Evolutionary conservation across 805 yeast genomes (phyloP).

Genomic region (Kockiozyma suomiensis): DNA sequence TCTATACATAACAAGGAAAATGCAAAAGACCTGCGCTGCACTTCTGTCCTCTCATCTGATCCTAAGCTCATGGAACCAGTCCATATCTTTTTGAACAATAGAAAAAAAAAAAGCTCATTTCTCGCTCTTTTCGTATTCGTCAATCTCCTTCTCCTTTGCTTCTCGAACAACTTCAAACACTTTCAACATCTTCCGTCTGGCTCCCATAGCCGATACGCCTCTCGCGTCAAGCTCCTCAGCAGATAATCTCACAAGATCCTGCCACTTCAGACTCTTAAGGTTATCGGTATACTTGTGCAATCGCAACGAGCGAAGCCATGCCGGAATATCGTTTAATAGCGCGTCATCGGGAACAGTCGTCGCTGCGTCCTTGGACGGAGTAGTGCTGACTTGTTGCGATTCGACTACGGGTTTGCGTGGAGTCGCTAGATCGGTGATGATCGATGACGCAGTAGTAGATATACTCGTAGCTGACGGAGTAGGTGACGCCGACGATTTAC

Average conservation of each 20-base stretch:
- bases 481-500: slow-evolving; percentile 7
- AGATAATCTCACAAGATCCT: slow-evolving; percentile 67
- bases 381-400: too few species aligned
- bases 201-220: slow-evolving; percentile 95
- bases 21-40: not conserved
- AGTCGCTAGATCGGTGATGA: not conserved
- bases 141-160: slow-evolving; percentile 36
- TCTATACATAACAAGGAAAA: not conserved
- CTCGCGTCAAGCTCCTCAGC: slow-evolving; percentile 70
- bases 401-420: not conserved
- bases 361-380: not conserved
- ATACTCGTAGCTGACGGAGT: slow-evolving; percentile 12
- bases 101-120: too few species aligned
- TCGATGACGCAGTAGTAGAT: not conserved
- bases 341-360: slow-evolving; percentile 32
- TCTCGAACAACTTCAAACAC: slow-evolving; percentile 83
- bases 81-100: not conserved
- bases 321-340: slow-evolving; percentile 73
- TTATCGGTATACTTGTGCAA: slow-evolving; percentile 92
- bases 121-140: slow-evolving; percentile 6
- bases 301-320: slow-evolving; percentile 87
- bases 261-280: slow-evolving; percentile 75
- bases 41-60: not conserved
- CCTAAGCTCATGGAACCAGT: slow-evolving; percentile 1
- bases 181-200: slow-evolving; percentile 88